Evolutionary conservation across 148 eudicot genomes (phyloP).

Genomic region (Persicaria tinctoria): DNA sequence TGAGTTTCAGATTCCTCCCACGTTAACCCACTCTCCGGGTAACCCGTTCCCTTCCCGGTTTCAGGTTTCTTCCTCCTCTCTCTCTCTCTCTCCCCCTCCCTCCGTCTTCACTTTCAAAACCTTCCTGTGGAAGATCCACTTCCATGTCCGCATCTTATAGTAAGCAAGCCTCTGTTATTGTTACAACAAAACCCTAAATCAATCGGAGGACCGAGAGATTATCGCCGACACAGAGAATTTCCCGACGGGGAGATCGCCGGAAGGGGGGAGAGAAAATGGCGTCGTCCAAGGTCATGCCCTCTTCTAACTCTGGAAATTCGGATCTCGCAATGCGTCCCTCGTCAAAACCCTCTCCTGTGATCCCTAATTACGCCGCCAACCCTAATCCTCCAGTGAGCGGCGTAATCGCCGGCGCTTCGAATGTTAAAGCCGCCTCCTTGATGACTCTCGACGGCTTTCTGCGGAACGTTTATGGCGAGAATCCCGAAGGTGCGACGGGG

Average conservation of each 20-base stretch:
- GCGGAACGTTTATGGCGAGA: slow-evolving; percentile 17
- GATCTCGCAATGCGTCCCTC: slow-evolving; percentile 28
- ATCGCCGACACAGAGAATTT: background rate
- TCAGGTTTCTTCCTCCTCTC: background rate
- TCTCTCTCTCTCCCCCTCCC: background rate
- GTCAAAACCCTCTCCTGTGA: slow-evolving; percentile 19
- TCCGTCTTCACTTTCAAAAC: slow-evolving; percentile 10
- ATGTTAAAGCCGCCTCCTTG: background rate
- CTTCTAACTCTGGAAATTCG: slow-evolving; percentile 33
- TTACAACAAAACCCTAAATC: background rate
- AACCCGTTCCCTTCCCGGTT: background rate
- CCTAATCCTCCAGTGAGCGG: background rate
- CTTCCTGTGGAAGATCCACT: background rate
- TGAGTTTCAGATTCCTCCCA: background rate
- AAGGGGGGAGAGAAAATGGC: slow-evolving; percentile 30
- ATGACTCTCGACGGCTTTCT: slow-evolving; percentile 27
- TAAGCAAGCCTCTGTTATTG: too few species aligned
- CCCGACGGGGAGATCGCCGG: background rate
- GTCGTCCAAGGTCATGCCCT: slow-evolving; percentile 48
- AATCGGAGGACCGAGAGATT: background rate
- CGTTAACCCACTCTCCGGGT: slow-evolving; percentile 1
- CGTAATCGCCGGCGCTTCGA: background rate
- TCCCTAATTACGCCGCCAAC: slow-evolving; percentile 14
- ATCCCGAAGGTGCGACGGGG: slow-evolving; percentile 1
- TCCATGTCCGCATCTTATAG: too few species aligned